Base-by-base conservation (phyloP, 2,329 filamentous ascomycete species). In the Thelonectria discophora region DNA sequence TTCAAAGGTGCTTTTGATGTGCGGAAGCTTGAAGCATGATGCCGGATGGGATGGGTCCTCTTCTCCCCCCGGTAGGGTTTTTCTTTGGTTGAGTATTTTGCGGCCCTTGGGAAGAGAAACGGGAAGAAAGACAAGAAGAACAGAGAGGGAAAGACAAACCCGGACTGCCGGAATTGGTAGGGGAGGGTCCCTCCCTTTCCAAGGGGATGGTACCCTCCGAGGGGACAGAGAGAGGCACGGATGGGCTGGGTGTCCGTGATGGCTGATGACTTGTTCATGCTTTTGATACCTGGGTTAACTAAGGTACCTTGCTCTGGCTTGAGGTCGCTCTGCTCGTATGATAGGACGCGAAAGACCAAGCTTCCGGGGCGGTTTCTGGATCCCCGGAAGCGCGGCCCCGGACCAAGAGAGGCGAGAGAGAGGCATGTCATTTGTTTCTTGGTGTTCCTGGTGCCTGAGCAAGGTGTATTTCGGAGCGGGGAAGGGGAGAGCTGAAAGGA, bases 21-120 rank as follows among this genome's bases (percentile, higher is more conserved):
- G 24, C 49, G 37, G 46, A 49, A 24, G 18, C 43, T 18, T 32
- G 37, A 59, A 15, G 21, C 24, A 54, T 49, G 30, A 49, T 53
- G 56, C 50, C 56, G 42, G 56, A 43, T 32, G 34, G 24, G 50
- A n/a, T n/a, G n/a, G n/a, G n/a, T n/a, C n/a, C n/a, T n/a, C n/a
- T n/a, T n/a, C n/a, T n/a, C n/a, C n/a, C n/a, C n/a, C n/a, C n/a
- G n/a, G n/a, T n/a, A n/a, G n/a, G n/a, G n/a, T n/a, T n/a, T n/a
- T n/a, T n/a, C n/a, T n/a, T n/a, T n/a, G n/a, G n/a, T n/a, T n/a
- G n/a, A n/a, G n/a, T n/a, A n/a, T n/a, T n/a, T n/a, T n/a, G n/a
- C n/a, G n/a, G n/a, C n/a, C n/a, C n/a, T n/a, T n/a, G n/a, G 40
- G 7, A 7, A 24, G 7, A 7, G 7, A 7, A 24, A 7, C 24